Evolutionary conservation across 2,329 filamentous ascomycete species (phyloP).

Genomic region (Incumbomyces lentus): DNA sequence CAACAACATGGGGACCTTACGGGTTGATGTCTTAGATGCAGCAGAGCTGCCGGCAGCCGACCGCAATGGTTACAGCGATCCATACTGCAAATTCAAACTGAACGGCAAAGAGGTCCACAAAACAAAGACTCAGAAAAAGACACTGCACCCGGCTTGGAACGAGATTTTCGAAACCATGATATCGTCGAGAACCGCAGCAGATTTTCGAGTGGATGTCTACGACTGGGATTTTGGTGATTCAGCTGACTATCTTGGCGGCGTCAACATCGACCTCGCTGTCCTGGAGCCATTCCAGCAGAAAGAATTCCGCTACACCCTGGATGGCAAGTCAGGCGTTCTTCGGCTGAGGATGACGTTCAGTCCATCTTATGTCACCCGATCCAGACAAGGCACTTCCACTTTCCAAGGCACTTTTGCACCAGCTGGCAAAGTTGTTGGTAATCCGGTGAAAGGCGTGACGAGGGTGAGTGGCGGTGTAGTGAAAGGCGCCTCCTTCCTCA

Average conservation of each 20-base stretch:
- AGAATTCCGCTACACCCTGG: slow-evolving; percentile 63
- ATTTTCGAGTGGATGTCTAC: slow-evolving; percentile 74
- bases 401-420: slow-evolving; percentile 83
- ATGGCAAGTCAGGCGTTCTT: slow-evolving; percentile 80
- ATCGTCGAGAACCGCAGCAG: slow-evolving; percentile 71
- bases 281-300: slow-evolving; percentile 77
- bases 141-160: slow-evolving; percentile 87
- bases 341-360: slow-evolving; percentile 83
- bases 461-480: slow-evolving; percentile 73
- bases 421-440: slow-evolving; percentile 83
- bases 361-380: slow-evolving; percentile 77
- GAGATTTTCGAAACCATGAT: slow-evolving; percentile 83
- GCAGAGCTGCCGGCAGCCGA: slow-evolving; percentile 84
- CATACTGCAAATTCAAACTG: slow-evolving; percentile 88
- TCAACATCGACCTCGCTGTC: slow-evolving; percentile 63
- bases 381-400: slow-evolving; percentile 80
- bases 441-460: slow-evolving; percentile 85
- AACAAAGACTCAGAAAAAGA: slow-evolving; percentile 95
- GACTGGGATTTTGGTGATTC: slow-evolving; percentile 97
- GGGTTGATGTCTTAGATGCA: slow-evolving; percentile 85
- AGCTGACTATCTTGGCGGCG: slow-evolving; percentile 75
- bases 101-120: slow-evolving; percentile 88
- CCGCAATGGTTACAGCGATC: slow-evolving; percentile 92
- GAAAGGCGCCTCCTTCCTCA: slow-evolving; percentile 83
- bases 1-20: slow-evolving; percentile 94